phyloP scores from a whole-genome alignment of 2,329 filamentous ascomycete genomes.

The Amauroascus niger region DNA sequence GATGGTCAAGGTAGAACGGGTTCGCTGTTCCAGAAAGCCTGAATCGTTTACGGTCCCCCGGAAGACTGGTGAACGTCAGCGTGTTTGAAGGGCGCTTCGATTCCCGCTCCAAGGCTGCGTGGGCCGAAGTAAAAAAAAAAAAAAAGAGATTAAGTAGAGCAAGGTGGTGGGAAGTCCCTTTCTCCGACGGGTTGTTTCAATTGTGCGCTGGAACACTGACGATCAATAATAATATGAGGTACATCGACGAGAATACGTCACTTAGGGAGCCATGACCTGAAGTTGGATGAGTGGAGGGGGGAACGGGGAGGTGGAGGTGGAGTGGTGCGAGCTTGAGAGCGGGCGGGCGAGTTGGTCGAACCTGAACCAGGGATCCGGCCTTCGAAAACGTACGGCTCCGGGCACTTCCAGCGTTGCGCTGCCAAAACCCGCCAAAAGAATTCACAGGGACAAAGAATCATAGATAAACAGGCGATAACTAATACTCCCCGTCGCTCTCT shows the following conservation, averaged over 20 bases:
- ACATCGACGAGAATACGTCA: constrained; percentile 5
- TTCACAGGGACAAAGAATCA: neutral
- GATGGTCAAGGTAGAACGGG: neutral
- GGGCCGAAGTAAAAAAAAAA: neutral
- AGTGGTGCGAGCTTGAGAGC: constrained; percentile 5
- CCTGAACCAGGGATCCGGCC: constrained; percentile 4
- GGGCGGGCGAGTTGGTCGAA: neutral
- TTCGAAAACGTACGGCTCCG: neutral
- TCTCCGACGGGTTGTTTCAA: neutral
- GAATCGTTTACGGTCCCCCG: neutral
- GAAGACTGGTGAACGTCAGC: neutral
- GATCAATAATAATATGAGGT: neutral
- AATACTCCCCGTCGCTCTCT: neutral
- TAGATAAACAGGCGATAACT: no score
- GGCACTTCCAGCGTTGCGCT: neutral
- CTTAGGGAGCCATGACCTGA: constrained; percentile 1
- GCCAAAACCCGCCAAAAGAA: neutral
- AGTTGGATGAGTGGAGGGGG: constrained; percentile 6
- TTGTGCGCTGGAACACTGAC: neutral
- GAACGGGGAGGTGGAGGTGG: neutral
- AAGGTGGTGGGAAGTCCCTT: neutral
- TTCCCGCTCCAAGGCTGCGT: neutral
- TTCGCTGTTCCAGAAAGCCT: neutral
- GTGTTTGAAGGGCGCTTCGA: neutral
- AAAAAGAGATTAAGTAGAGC: neutral